A percentile compares a stretch with the other conserved stretches of the same genome.
phyloP scores from a whole-genome alignment of 2,329 filamentous ascomycete genomes.

The Aspergillus oerlinghausenensis region DNA sequence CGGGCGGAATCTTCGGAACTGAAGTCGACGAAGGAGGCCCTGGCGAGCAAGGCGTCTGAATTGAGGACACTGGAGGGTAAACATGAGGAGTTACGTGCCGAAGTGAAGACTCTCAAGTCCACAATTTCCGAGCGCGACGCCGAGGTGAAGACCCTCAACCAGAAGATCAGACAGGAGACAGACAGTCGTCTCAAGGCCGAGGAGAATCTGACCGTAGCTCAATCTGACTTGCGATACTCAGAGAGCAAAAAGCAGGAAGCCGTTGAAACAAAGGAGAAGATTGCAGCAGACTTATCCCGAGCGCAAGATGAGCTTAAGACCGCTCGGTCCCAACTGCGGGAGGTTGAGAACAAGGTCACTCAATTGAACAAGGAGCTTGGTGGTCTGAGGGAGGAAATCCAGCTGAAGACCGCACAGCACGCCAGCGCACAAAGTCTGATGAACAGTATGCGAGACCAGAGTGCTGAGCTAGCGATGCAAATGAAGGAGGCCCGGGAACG shows the following conservation, averaged over 20 bases:
- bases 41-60: slow-evolving; percentile 59
- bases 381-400: slow-evolving; percentile 69
- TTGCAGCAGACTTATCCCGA: slow-evolving; percentile 63
- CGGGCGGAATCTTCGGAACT: slow-evolving; percentile 72
- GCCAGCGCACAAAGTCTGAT: slow-evolving; percentile 78
- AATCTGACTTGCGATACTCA: slow-evolving; percentile 70
- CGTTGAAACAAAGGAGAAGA: slow-evolving; percentile 67
- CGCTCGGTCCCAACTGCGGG: slow-evolving; percentile 56
- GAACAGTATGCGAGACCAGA: slow-evolving; percentile 89
- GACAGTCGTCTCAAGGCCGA: slow-evolving; percentile 69
- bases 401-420: slow-evolving; percentile 81
- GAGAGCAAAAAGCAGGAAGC: slow-evolving; percentile 78
- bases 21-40: slow-evolving; percentile 69
- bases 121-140: slow-evolving; percentile 68
- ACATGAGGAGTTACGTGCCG: slow-evolving; percentile 74
- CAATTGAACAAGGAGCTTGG: slow-evolving; percentile 65
- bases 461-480: slow-evolving; percentile 79
- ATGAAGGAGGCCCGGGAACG: slow-evolving; percentile 83
- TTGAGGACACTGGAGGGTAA: slow-evolving; percentile 72
- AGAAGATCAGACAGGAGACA: slow-evolving; percentile 72
- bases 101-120: slow-evolving; percentile 66
- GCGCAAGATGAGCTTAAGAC: slow-evolving; percentile 65
- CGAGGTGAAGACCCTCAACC: slow-evolving; percentile 72
- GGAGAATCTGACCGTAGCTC: slow-evolving; percentile 68
- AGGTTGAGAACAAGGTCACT: slow-evolving; percentile 69